Evolutionary conservation across 2,329 filamentous ascomycete species (phyloP).

Genomic region (Cladosporium oxysporum): DNA sequence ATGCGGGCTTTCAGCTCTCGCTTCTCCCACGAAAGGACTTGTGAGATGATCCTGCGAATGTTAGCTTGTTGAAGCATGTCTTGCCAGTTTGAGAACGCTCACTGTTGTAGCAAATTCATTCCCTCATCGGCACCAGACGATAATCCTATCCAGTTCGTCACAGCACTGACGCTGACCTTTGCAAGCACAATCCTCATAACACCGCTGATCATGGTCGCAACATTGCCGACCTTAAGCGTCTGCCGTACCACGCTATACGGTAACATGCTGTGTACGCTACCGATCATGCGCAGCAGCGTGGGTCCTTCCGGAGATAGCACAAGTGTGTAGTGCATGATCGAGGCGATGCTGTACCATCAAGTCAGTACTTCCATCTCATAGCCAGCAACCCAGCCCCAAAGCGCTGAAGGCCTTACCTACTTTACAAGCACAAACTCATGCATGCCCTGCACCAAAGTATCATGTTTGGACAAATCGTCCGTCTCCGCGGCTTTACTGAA

Average conservation of each 20-base stretch:
- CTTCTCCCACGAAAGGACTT: conserved; percentile 72
- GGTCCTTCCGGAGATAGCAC: conserved; percentile 74
- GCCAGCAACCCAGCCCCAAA: neutral
- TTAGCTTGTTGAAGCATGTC: neutral
- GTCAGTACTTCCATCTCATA: conserved; percentile 5
- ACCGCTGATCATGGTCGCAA: conserved; percentile 76
- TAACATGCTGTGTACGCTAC: conserved; percentile 68
- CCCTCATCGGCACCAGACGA: conserved; percentile 72
- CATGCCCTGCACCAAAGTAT: conserved; percentile 62
- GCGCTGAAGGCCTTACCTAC: conserved; percentile 46
- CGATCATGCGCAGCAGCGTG: conserved; percentile 69
- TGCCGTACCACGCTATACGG: conserved; percentile 73
- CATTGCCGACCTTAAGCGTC: conserved; percentile 74
- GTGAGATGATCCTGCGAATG: conserved; percentile 65
- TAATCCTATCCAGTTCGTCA: conserved; percentile 78
- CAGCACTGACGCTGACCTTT: conserved; percentile 72
- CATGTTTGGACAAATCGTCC: conserved; percentile 64
- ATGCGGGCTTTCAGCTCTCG: conserved; percentile 67
- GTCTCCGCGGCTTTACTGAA: conserved; percentile 63
- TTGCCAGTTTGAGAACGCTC: neutral
- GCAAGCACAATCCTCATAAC: conserved; percentile 72
- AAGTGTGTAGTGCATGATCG: conserved; percentile 72
- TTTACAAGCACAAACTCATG: conserved; percentile 71
- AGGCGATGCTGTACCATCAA: conserved; percentile 60
- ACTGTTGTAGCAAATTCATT: conserved; percentile 75